These are phyloP conservation scores for Tilletia walkeri DNA, from an alignment of 1,284 basidiomycete species.

Conservation along the genomic window DNA sequence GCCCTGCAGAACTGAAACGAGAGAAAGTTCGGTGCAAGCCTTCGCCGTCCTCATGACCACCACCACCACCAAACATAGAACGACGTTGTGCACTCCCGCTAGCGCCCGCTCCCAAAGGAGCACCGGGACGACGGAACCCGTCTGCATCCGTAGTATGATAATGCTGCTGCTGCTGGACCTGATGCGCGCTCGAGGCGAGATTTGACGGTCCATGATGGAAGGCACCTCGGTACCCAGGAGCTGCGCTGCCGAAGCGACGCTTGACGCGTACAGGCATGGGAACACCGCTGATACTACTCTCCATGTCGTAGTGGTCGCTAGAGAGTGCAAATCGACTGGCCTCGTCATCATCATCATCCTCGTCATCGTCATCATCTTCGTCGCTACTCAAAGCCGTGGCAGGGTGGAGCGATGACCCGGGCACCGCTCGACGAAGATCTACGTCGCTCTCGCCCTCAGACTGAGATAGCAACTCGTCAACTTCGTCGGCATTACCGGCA, in stretches of 20 bases:
- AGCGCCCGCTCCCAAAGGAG: neutral
- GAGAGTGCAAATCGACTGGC: conserved; percentile 4
- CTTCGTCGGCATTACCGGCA: neutral
- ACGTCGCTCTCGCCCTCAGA: conserved; percentile 8
- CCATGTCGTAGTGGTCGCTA: conserved; percentile 8
- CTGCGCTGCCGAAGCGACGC: neutral
- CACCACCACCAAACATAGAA: neutral
- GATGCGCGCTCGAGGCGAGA: too few relatives aligned
- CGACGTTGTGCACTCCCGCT: conserved; percentile 7
- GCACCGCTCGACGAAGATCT: neutral
- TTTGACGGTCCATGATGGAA: neutral
- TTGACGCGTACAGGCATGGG: neutral
- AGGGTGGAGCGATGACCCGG: neutral
- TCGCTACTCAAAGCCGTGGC: neutral
- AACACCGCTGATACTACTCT: neutral
- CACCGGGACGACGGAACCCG: conserved; percentile 5
- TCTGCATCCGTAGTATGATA: neutral
- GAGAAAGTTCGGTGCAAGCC: neutral
- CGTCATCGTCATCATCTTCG: neutral
- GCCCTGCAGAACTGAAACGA: neutral
- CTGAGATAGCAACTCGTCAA: neutral
- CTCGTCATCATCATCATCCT: conserved; percentile 12
- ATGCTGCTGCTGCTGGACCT: neutral
- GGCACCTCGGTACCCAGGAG: neutral
- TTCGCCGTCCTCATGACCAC: neutral